These are phyloP conservation scores for Sporobolus alterniflorus DNA, from an alignment of 202 grass and related monocot genomes.

Conservation along the genomic window DNA sequence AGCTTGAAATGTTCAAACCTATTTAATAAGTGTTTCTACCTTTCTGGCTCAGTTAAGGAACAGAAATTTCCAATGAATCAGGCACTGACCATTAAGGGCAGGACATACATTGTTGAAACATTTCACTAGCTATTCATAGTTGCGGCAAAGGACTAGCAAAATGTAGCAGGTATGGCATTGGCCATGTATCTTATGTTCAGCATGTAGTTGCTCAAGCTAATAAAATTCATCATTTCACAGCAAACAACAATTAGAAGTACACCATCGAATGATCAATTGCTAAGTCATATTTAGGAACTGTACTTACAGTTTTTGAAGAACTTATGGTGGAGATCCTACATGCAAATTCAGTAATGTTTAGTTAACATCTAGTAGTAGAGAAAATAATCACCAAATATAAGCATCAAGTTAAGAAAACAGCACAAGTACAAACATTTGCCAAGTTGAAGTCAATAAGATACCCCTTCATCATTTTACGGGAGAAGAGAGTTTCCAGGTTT, in stretches of 20 bases:
- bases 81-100: not conserved
- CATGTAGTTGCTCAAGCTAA: conserved; percentile 16
- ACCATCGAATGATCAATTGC: not conserved
- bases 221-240: not conserved
- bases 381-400: conserved; percentile 29
- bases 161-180: not conserved
- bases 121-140: conserved; percentile 8
- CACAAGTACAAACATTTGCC: conserved; percentile 70
- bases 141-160: conserved; percentile 17
- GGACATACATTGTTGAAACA: conserved; percentile 13
- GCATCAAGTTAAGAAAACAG: conserved; percentile 17
- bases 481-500: conserved; percentile 99
- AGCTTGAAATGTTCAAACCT: conserved; percentile 27
- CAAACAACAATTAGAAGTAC: conserved; percentile 4
- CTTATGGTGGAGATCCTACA: conserved; percentile 90
- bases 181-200: not conserved
- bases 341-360: conserved; percentile 20
- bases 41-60: not conserved
- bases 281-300: conserved; percentile 24
- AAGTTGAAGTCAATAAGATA: conserved; percentile 99
- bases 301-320: conserved; percentile 68
- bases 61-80: conserved; percentile 19
- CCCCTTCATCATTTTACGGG: conserved; percentile 62
- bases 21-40: not conserved
- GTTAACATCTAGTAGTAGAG: conserved; percentile 29